Conservation (phyloP, 139 green algal species). For the Cymbomonas tetramitiformis region DNA sequence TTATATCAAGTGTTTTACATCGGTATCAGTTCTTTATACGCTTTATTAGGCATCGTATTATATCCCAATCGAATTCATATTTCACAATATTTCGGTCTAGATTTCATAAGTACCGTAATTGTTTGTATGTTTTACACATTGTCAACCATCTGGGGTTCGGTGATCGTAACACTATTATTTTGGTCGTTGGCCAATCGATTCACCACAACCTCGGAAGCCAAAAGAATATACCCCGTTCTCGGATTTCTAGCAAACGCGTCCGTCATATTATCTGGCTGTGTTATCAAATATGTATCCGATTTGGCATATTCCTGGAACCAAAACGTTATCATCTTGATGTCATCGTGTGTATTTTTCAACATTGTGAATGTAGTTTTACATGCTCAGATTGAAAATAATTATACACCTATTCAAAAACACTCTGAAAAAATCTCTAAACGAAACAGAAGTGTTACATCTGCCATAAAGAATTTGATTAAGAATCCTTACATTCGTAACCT, state of each 20-base stretch:
- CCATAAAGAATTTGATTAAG: constrained; percentile 85
- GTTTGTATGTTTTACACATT: constrained; percentile 99
- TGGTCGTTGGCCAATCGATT: constrained; percentile 70
- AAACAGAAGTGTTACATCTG: constrained; percentile 46
- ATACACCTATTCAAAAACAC: constrained; percentile 66
- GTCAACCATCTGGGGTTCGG: constrained; percentile 95
- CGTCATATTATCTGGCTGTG: constrained; percentile 89
- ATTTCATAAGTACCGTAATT: constrained; percentile 84
- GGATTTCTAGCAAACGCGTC: constrained; percentile 94
- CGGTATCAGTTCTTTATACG: constrained; percentile 90
- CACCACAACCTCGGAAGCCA: constrained; percentile 94
- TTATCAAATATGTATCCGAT: constrained; percentile 89
- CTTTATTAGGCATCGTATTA: constrained; percentile 81
- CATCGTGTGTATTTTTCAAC: constrained; percentile 91
- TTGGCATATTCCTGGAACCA: constrained; percentile 63
- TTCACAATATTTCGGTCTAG: constrained; percentile 43
- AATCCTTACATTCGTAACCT: constrained; percentile 90
- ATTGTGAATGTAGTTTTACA: constrained; percentile 79
- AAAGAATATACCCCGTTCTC: constrained; percentile 96
- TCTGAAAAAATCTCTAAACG: constrained; percentile 35
- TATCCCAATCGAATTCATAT: constrained; percentile 78
- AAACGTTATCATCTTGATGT: constrained; percentile 87
- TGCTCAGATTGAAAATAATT: constrained; percentile 59
- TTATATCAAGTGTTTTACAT: constrained; percentile 80
- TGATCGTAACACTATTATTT: constrained; percentile 97